These are phyloP conservation scores for Sporisorium sorghi DNA, from an alignment of 1,284 basidiomycete species.

Conservation along the genomic window DNA sequence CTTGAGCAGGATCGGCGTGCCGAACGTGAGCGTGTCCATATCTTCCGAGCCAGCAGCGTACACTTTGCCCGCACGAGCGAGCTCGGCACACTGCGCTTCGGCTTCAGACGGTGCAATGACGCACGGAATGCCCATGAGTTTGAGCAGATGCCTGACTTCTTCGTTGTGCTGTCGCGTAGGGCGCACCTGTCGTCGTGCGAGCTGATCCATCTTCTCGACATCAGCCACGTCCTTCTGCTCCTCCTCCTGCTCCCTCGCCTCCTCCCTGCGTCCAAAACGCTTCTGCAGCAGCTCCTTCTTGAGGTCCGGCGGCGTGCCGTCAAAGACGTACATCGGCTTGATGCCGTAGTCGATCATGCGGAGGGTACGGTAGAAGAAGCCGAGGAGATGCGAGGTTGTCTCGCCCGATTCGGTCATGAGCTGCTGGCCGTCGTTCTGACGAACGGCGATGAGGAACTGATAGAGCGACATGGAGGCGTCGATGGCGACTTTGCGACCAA, in stretches of 20 bases:
- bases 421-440: constrained; percentile 95
- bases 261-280: constrained; percentile 88
- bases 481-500: constrained; percentile 95
- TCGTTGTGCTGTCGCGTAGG: constrained; percentile 97
- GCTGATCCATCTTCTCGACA: constrained; percentile 89
- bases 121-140: constrained; percentile 96
- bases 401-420: constrained; percentile 96
- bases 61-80: constrained; percentile 93
- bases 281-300: constrained; percentile 96
- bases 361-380: constrained; percentile 86
- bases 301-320: constrained; percentile 96
- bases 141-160: constrained; percentile 87
- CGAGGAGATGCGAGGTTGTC: constrained; percentile 92
- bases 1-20: constrained; percentile 87
- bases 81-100: constrained; percentile 97
- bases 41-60: constrained; percentile 98
- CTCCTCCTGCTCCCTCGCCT: constrained; percentile 92
- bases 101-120: constrained; percentile 90
- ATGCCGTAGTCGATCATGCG: constrained; percentile 99
- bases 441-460: constrained; percentile 96
- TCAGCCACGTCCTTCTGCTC: constrained; percentile 89
- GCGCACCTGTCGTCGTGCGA: constrained; percentile 89
- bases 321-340: constrained; percentile 97
- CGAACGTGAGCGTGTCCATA: constrained; percentile 99
- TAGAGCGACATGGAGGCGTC: constrained; percentile 77